phyloP scores from a whole-genome alignment of 176 grass and related monocot species.

The Zea mays region DNA sequence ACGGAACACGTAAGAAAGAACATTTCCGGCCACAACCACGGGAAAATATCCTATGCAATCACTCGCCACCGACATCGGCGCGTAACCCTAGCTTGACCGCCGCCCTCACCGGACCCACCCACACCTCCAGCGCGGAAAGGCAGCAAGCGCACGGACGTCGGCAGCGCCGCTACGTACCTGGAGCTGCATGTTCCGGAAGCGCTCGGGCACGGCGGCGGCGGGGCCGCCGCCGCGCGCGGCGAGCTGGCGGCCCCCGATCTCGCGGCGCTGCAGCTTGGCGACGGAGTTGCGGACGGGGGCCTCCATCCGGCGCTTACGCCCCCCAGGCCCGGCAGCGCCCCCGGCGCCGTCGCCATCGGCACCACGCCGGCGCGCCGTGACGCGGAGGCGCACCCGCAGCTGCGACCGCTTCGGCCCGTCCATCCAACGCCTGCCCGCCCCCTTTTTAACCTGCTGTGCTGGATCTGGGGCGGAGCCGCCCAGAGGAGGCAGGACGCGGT shows the following conservation, averaged over 20 bases:
- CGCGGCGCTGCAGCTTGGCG: conserved; percentile 81
- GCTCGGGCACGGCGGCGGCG: conserved; percentile 65
- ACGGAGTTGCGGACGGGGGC: conserved; percentile 62
- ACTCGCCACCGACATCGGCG: neutral
- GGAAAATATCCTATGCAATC: too few relatives aligned
- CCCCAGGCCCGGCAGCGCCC: neutral
- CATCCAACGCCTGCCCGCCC: conserved; percentile 35
- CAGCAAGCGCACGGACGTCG: neutral
- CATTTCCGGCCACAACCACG: neutral
- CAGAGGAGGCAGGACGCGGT: neutral
- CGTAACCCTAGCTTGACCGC: neutral
- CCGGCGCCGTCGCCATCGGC: conserved; percentile 17
- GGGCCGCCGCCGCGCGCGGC: conserved; percentile 52
- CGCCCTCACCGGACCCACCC: neutral
- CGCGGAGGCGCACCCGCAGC: conserved; percentile 68
- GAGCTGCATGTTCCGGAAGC: conserved; percentile 88
- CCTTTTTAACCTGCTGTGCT: neutral
- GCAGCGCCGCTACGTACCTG: conserved; percentile 41
- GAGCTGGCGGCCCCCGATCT: conserved; percentile 75
- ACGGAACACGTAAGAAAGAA: neutral
- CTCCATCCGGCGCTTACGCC: conserved; percentile 42
- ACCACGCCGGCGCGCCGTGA: conserved; percentile 60
- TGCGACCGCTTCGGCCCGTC: conserved; percentile 54
- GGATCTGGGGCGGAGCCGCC: conserved; percentile 12
- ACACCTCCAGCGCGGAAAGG: neutral